Evolutionary conservation across 352 stramenopile genomes (phyloP), one percentile per base, ranked within the genome.

Genomic region (Phytophthora niederhauseri): DNA sequence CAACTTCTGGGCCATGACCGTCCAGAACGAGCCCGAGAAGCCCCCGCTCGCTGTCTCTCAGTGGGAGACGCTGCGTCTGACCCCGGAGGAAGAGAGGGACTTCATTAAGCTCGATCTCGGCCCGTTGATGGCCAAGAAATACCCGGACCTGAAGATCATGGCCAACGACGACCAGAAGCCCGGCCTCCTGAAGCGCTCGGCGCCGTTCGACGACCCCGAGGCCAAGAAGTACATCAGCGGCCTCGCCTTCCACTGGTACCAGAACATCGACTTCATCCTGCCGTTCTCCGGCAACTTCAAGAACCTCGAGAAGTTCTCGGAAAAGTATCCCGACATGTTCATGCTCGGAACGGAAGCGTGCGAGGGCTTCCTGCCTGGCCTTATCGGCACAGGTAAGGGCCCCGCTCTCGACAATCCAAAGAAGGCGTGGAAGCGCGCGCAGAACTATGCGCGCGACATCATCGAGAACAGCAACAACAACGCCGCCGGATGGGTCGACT

Each of bases 241-340:
- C 26, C 62, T 96, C 8, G 91, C 75, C 5, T 85, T 95, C 60
- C 91, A 97, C 75, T 97, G 91, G 86, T 94, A 96, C 73, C 80
- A 77, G 60, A 77, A 89, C 62, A 31, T 90, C 0, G 82, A 91
- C 61, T 86, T 90, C 41, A 61, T 78, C 24, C 70, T 76, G 34
- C 34, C 34, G 12, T 4, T 14, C 12, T 14, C 34, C 14, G 34
- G 34, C 12, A 43, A 43, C 36, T 71, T 72, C 41, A 63, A 58
- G 14, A 70, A 89, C 59, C 90, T 88, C 53, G 61, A 80, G 1
- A 65, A 75, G 7, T 91, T 88, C 70, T 64, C 90, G 30, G 49
- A 77, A 1, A 50, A 73, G 2, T 82, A 87, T 60, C 82, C 85
- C 7, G 77, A 93, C 52, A 60, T 94, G 34, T 43, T 96, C 61